Base-by-base conservation (phyloP, 1,284 basidiomycete genomes). In the Sparassis latifolia region DNA sequence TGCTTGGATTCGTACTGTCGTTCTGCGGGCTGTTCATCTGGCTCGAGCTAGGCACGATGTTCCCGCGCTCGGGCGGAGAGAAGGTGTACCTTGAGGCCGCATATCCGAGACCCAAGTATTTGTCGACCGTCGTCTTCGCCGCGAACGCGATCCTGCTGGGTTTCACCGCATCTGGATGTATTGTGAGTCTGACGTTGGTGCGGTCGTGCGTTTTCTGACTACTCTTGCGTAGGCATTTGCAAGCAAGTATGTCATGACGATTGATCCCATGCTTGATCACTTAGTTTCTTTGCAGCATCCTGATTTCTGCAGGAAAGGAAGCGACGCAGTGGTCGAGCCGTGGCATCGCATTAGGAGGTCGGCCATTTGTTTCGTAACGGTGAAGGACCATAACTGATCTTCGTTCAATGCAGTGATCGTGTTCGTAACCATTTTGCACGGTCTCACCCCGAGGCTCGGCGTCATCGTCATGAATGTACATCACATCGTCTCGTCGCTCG, bases 51-150 rank as follows among this genome's bases (percentile, higher is more conserved):
- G 87, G 86, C 31, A 86, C 82, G 10, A 82, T 85, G 58, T 65
- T 77, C 58, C 60, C 58, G 10, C 44, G 48, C 1, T 62, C 58
- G 48, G 87, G 87, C 1, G 87, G 82, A n/a, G 87, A 89, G 69
- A 87, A 87, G 67, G 84, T 82, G 39, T 90, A 89, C 60, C 69
- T 89, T 31, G 86, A 89, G 54, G 86, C 75, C 50, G 77, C 86
- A 10, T 89, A 80, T 65, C 74, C 77, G 47, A 71, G 70, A 33
- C 87, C 87, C 3, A 75, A 73, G 47, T 82, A 80, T 60, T 64
- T 89, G 47, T 73, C 71, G 3, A 83, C 82, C 3, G 81, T 82
- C 53, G 61, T 76, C 4, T 89, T 77, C 56, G 75, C 80, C 0
- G 64, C 75, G 1, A 84, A 86, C 58, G 77, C 79, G 2, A 64